Conservation (phyloP, 305 asterid genomes). For the Plantago lanceolata region DNA sequence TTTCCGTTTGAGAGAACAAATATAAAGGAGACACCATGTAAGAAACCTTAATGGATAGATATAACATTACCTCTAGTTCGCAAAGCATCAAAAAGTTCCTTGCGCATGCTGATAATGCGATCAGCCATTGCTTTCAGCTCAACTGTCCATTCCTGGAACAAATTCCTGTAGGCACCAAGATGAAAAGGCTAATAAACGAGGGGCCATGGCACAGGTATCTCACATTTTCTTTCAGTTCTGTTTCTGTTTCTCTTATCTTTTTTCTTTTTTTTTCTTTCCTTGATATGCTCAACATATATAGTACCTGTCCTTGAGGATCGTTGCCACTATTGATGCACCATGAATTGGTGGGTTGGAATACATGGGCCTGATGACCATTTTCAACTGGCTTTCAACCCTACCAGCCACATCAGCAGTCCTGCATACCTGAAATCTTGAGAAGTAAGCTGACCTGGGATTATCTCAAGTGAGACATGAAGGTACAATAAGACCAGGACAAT, state of each 20-base stretch:
- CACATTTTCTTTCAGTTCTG: constrained; percentile 12
- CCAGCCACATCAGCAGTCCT: constrained; percentile 73
- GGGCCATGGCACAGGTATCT: not conserved
- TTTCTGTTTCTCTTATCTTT: not conserved
- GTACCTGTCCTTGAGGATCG: constrained; percentile 89
- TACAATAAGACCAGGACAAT: not conserved
- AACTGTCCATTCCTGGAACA: constrained; percentile 82
- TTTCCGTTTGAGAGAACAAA: not conserved
- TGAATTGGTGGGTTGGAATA: constrained; percentile 96
- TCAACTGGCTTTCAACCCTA: constrained; percentile 96
- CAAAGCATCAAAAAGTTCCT: constrained; percentile 78
- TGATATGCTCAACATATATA: not conserved
- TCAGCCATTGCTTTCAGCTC: constrained; percentile 99
- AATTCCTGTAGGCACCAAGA: constrained; percentile 44
- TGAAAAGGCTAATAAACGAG: constrained; percentile 2
- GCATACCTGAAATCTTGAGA: constrained; percentile 57
- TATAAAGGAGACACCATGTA: not conserved
- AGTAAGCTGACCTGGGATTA: not conserved
- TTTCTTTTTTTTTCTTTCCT: not conserved
- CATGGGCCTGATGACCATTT: constrained; percentile 96
- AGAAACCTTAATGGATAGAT: not conserved
- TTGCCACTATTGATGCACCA: constrained; percentile 93
- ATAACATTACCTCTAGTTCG: constrained; percentile 51
- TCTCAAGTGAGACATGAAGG: constrained; percentile 3
- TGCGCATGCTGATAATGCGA: constrained; percentile 91